Conservation (phyloP, 441 rosid genomes). For the Croton laevigatus region DNA sequence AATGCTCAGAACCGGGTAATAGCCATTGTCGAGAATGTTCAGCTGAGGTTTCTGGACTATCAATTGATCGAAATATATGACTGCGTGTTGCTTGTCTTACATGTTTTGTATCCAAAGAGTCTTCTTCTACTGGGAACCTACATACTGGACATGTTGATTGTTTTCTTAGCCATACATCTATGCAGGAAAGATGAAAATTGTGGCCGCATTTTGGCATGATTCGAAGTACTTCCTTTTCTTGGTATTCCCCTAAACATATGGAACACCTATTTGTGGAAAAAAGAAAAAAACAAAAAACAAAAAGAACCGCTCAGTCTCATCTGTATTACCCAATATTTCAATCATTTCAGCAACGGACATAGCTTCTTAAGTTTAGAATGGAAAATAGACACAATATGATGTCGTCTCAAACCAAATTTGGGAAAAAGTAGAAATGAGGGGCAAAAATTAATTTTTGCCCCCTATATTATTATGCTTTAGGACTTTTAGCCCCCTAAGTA, state of each 20-base stretch:
- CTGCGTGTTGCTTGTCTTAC: constrained; percentile 27
- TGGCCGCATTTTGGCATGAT: constrained; percentile 74
- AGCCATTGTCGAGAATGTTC: constrained; percentile 37
- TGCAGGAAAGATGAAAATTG: constrained; percentile 60
- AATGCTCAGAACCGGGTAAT: constrained; percentile 20
- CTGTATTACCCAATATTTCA: neutral
- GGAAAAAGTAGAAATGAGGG: neutral
- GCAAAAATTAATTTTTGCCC: too few species aligned
- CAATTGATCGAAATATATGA: constrained; percentile 12
- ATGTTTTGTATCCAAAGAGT: constrained; percentile 30
- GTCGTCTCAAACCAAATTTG: neutral
- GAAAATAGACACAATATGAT: neutral
- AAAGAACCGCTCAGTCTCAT: neutral
- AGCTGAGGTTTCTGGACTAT: constrained; percentile 29
- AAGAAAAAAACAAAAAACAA: too few species aligned
- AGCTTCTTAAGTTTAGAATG: neutral
- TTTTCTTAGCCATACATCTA: constrained; percentile 63
- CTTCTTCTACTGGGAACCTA: constrained; percentile 43
- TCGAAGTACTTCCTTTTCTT: constrained; percentile 54
- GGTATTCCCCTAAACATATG: constrained; percentile 66
- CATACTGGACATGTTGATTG: constrained; percentile 71
- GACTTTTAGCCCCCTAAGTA: too few species aligned
- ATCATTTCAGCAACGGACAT: neutral
- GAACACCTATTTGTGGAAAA: constrained; percentile 58
- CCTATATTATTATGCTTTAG: too few species aligned